A percentile compares a stretch with the other conserved stretches of the same genome.
Conservation (phyloP, 257 asterid species). For the Solanum sparsipilum region DNA sequence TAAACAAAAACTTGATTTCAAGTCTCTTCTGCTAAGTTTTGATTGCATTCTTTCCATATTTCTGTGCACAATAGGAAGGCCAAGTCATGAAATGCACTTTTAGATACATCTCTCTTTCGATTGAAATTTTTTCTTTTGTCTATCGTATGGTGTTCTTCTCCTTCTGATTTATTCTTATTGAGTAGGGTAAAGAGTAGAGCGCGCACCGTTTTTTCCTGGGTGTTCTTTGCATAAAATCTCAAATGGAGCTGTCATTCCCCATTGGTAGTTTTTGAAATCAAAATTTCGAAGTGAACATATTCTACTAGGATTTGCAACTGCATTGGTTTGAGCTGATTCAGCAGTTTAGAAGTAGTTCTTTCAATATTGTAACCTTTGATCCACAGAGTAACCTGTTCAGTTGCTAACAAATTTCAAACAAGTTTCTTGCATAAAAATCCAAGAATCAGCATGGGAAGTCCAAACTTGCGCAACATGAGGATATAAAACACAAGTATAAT, state of each 20-base stretch:
- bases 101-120: not conserved
- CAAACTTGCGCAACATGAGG: not conserved
- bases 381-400: not conserved
- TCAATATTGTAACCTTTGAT: not conserved
- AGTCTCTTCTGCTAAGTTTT: not conserved
- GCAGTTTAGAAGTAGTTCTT: not conserved
- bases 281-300: not conserved
- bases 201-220: not conserved
- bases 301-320: not conserved
- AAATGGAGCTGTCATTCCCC: not conserved
- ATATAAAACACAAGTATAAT: not conserved
- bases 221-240: not conserved
- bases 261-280: not conserved
- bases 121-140: not conserved
- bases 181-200: not conserved
- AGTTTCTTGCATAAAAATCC: not conserved
- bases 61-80: not conserved
- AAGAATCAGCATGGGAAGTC: not conserved
- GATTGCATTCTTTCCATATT: not conserved
- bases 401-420: not conserved
- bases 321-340: not conserved
- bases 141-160: not conserved
- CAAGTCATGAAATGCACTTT: not conserved
- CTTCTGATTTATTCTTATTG: not conserved
- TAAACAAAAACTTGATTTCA: not conserved